Conservation (phyloP, 345 rosid genomes). For the Eucalyptus marginata region DNA sequence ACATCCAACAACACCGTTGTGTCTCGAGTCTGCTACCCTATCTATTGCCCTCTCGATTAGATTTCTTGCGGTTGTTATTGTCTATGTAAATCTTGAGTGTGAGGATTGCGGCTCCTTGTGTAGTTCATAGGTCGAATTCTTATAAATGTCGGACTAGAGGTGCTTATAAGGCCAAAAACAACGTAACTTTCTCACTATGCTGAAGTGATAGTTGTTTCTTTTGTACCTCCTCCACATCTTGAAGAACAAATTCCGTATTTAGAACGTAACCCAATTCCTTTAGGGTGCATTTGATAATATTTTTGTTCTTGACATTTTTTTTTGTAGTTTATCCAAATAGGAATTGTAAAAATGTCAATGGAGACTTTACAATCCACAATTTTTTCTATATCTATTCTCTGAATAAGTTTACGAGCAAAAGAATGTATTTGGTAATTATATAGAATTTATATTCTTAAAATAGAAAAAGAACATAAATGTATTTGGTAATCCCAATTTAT, state of each 20-base stretch:
- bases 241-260: background rate
- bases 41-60: background rate
- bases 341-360: too few species aligned
- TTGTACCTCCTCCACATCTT: background rate
- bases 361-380: too few species aligned
- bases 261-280: too few species aligned
- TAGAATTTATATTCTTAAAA: too few species aligned
- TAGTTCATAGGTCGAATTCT: background rate
- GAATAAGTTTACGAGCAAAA: too few species aligned
- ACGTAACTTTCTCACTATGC: background rate
- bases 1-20: background rate
- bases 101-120: too few species aligned
- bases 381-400: too few species aligned
- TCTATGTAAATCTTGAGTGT: background rate
- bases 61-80: background rate
- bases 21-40: background rate
- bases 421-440: too few species aligned
- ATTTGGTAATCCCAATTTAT: too few species aligned
- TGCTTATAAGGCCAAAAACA: background rate
- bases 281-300: too few species aligned
- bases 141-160: background rate
- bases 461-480: too few species aligned
- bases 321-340: too few species aligned
- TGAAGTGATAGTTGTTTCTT: background rate
- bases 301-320: rapidly evolving